A percentile compares a stretch with the other conserved stretches of the same genome.
These are phyloP conservation scores for Macrolepiota dolichaula DNA, from an alignment of 768 basidiomycete genomes.

Conservation along the genomic window DNA sequence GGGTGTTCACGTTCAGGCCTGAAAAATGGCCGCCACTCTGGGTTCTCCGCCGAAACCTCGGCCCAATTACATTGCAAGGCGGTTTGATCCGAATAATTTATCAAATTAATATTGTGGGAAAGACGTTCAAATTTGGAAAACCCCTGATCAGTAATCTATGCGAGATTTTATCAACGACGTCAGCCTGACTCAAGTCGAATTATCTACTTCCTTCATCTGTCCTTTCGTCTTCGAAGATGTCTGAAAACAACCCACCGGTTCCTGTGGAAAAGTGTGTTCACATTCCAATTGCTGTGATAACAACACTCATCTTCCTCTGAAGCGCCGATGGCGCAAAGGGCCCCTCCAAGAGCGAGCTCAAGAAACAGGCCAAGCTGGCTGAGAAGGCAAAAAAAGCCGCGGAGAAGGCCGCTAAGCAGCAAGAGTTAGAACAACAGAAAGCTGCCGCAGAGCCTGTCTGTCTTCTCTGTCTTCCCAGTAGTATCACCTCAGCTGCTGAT, in stretches of 20 bases:
- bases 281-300: not conserved
- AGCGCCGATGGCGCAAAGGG: constrained; percentile 31
- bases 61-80: constrained; percentile 19
- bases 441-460: constrained; percentile 63
- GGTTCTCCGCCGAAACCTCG: constrained; percentile 14
- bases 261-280: constrained; percentile 22
- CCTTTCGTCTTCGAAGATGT: not conserved
- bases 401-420: constrained; percentile 78
- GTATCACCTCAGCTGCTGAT: constrained; percentile 10
- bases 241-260: constrained; percentile 20
- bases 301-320: constrained; percentile 1
- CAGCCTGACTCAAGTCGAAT: not conserved
- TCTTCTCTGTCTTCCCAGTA: constrained; percentile 1
- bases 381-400: constrained; percentile 90
- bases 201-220: not conserved
- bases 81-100: constrained; percentile 22
- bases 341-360: constrained; percentile 84
- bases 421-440: constrained; percentile 66
- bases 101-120: not conserved
- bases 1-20: not conserved
- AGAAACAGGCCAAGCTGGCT: constrained; percentile 87
- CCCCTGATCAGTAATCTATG: constrained; percentile 18
- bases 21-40: constrained; percentile 6
- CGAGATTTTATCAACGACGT: constrained; percentile 13
- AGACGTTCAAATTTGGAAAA: not conserved